phyloP scores from a whole-genome alignment of 352 stramenopile species.

The Phytophthora quininea region DNA sequence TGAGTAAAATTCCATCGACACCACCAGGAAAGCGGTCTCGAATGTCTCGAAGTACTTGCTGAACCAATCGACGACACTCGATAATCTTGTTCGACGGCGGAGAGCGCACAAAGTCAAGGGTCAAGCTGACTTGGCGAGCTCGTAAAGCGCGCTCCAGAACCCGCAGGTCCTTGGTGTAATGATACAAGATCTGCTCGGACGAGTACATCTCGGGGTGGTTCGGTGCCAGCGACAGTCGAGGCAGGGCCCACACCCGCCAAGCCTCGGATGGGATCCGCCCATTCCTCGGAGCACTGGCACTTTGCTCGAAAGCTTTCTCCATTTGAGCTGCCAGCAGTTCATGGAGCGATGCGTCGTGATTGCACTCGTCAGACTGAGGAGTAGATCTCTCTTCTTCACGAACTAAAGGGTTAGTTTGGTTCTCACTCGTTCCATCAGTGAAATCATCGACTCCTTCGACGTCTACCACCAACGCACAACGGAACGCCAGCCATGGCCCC shows the following conservation, averaged over 20 bases:
- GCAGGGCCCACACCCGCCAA: conserved; percentile 62
- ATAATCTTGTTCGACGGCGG: conserved; percentile 38
- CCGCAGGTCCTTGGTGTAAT: conserved; percentile 71
- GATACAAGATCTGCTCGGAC: conserved; percentile 68
- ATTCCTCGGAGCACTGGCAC: conserved; percentile 26
- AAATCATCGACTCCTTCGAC: conserved; percentile 27
- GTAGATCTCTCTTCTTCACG: conserved; percentile 11
- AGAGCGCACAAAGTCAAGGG: conserved; percentile 56
- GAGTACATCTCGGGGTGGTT: conserved; percentile 68
- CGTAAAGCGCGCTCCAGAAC: conserved; percentile 45
- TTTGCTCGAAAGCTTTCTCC: conserved; percentile 52
- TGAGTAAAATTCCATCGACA: conserved; percentile 62
- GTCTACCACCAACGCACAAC: conserved; percentile 62
- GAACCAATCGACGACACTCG: conserved; percentile 55
- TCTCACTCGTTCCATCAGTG: conserved; percentile 12
- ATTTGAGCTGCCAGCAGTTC: conserved; percentile 46
- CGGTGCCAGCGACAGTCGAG: conserved; percentile 61
- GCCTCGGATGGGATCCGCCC: conserved; percentile 46
- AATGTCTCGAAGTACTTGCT: conserved; percentile 57
- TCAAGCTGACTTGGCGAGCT: conserved; percentile 36
- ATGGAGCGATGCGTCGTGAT: conserved; percentile 49
- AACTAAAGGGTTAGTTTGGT: conserved; percentile 4
- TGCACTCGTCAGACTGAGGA: conserved; percentile 39
- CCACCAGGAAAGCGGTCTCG: conserved; percentile 36
- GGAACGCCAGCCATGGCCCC: conserved; percentile 74